These are phyloP conservation scores for Pulveroboletus sp. DNA, from an alignment of 768 basidiomycete species.

Conservation along the genomic window DNA sequence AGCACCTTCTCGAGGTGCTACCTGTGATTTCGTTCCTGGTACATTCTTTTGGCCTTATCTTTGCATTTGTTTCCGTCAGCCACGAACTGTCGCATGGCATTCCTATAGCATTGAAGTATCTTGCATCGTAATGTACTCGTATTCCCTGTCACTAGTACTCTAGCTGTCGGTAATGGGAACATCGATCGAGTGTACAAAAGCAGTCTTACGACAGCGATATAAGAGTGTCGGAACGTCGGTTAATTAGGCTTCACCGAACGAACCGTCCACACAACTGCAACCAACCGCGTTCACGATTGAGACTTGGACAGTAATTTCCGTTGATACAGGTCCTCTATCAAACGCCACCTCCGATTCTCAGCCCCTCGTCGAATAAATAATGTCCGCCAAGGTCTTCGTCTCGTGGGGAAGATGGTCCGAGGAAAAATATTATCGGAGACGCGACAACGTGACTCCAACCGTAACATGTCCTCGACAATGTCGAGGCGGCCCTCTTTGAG, in stretches of 20 bases:
- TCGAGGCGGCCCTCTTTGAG: conserved; percentile 62
- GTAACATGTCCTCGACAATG: conserved; percentile 34
- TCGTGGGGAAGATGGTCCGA: conserved; percentile 7
- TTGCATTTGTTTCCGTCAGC: not conserved
- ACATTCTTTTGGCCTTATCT: conserved; percentile 11
- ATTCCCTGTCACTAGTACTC: conserved; percentile 9
- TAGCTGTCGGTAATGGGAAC: conserved; percentile 19
- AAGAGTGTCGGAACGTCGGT: too few relatives aligned
- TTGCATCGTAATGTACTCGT: conserved; percentile 23
- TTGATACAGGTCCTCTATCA: conserved; percentile 23
- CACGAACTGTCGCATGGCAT: conserved; percentile 6
- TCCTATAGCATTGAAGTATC: conserved; percentile 8
- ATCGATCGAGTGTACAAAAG: conserved; percentile 2
- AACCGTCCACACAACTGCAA: not conserved
- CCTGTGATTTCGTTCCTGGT: conserved; percentile 33
- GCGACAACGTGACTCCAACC: conserved; percentile 13
- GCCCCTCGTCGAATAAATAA: conserved; percentile 24
- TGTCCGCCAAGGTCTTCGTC: conserved; percentile 21
- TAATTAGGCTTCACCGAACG: not conserved
- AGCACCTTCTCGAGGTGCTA: conserved; percentile 81
- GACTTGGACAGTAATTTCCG: conserved; percentile 6
- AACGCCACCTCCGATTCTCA: conserved; percentile 30
- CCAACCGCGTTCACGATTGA: not conserved
- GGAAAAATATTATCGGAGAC: conserved; percentile 2
- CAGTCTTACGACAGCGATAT: too few relatives aligned